Conservation (phyloP, 202 grass and related monocot genomes). For the Elaeis oleifera region DNA sequence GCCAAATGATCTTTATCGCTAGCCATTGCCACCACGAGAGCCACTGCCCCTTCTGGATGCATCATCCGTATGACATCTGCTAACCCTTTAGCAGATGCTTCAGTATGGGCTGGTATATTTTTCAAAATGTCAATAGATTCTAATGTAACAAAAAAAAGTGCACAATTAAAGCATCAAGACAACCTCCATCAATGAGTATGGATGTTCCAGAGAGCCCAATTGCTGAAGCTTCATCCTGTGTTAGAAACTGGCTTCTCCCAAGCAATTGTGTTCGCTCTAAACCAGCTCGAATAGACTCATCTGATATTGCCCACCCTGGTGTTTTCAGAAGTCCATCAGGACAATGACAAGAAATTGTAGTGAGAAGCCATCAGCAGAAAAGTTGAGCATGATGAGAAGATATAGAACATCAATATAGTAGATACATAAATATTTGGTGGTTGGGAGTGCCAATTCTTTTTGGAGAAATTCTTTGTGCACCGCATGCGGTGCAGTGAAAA, state of each 20-base stretch:
- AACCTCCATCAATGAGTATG: conserved; percentile 67
- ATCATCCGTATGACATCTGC: conserved; percentile 45
- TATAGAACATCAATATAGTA: no score
- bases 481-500: no score
- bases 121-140: conserved; percentile 9
- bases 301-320: conserved; percentile 56
- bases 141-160: not conserved
- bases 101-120: conserved; percentile 59
- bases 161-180: not conserved
- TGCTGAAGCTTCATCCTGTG: conserved; percentile 35
- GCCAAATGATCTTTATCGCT: conserved; percentile 69
- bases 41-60: conserved; percentile 38
- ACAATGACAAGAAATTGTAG: not conserved
- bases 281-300: conserved; percentile 59
- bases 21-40: conserved; percentile 77
- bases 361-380: no score
- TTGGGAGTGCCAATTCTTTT: no score
- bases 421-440: no score
- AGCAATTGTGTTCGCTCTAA: conserved; percentile 49
- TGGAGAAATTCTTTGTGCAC: no score
- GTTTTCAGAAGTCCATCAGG: conserved; percentile 7
- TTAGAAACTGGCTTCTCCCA: conserved; percentile 74
- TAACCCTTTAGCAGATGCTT: conserved; percentile 78
- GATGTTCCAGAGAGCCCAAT: conserved; percentile 39
- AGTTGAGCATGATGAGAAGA: no score